Evolutionary conservation across 2,329 filamentous ascomycete genomes (phyloP).

Genomic region (Talaromyces funiculosus): DNA sequence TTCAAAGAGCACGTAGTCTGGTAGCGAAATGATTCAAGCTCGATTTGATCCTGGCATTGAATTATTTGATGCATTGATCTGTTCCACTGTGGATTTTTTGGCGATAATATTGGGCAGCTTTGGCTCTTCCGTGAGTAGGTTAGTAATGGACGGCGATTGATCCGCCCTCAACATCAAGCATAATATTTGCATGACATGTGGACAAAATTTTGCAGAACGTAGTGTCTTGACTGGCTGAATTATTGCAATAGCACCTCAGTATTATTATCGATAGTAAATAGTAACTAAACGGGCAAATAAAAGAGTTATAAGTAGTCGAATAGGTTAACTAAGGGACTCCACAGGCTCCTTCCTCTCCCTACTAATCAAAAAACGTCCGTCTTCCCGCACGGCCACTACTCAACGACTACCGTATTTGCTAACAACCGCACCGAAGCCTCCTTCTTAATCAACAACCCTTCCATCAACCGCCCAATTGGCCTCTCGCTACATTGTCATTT

Average conservation of each 20-base stretch:
- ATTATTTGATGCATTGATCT: not conserved
- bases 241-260: not conserved
- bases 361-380: not conserved
- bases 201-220: not conserved
- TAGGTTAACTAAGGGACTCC: not conserved
- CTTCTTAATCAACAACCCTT: not conserved
- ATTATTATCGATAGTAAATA: not conserved
- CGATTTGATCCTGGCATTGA: not conserved
- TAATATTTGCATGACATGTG: not conserved
- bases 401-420: not conserved
- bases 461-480: not conserved
- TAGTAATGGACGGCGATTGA: not conserved
- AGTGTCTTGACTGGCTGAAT: not conserved
- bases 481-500: not conserved
- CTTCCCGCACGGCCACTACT: not conserved
- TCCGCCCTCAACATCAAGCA: not conserved
- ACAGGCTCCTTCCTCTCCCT: not conserved
- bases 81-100: not conserved
- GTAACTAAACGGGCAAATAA: not conserved
- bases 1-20: not conserved
- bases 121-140: not conserved
- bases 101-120: not conserved
- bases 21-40: not conserved
- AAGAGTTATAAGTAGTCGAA: not conserved
- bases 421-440: constrained; percentile 1